phyloP scores from a whole-genome alignment of 2,329 filamentous ascomycete genomes.

The Cercospora beticola region DNA sequence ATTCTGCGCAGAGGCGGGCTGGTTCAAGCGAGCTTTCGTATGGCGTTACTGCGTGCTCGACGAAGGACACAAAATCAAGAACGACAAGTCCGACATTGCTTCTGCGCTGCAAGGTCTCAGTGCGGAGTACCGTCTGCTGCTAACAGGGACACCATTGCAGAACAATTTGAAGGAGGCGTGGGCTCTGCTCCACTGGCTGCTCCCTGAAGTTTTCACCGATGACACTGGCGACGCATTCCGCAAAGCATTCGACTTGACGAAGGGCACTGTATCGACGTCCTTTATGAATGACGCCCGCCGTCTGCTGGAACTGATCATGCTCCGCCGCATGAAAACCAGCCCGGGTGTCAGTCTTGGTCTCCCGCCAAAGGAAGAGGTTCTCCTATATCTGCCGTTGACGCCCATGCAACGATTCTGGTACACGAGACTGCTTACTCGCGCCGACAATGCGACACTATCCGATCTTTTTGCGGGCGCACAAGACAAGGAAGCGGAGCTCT shows the following conservation, averaged over 20 bases:
- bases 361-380: conserved; percentile 57
- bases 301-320: conserved; percentile 59
- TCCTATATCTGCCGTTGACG: conserved; percentile 58
- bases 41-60: conserved; percentile 57
- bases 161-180: conserved; percentile 60
- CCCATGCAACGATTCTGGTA: conserved; percentile 62
- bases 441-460: conserved; percentile 52
- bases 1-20: conserved; percentile 47
- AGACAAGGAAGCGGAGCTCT: conserved; percentile 44
- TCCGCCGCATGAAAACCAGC: conserved; percentile 58
- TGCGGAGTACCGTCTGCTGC: conserved; percentile 51
- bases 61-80: conserved; percentile 56
- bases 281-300: conserved; percentile 56
- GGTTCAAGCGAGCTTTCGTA: conserved; percentile 53
- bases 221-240: conserved; percentile 54
- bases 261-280: conserved; percentile 53
- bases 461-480: conserved; percentile 54
- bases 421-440: conserved; percentile 55
- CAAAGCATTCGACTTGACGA: conserved; percentile 57
- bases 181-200: conserved; percentile 59
- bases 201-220: conserved; percentile 56
- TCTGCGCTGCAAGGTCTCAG: conserved; percentile 45
- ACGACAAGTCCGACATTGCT: conserved; percentile 48
- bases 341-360: conserved; percentile 56
- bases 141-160: conserved; percentile 59